Evolutionary conservation across 768 basidiomycete species (phyloP).

Genomic region (Roridomyces roridus): DNA sequence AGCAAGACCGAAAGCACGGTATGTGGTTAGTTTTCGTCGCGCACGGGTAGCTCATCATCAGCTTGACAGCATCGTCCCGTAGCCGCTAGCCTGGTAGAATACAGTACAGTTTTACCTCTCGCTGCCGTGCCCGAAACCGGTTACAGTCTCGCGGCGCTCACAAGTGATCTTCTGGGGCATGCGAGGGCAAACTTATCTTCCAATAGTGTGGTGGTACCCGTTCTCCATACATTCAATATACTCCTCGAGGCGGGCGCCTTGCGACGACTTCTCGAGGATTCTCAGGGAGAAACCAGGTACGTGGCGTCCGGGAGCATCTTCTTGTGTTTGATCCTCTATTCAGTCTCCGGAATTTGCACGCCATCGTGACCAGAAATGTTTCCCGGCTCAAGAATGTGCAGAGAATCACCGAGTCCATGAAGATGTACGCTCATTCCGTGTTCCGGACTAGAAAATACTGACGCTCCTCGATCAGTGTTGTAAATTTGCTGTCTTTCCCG

Average conservation of each 20-base stretch:
- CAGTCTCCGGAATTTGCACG: slow-evolving; percentile 62
- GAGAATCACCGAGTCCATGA: slow-evolving; percentile 82
- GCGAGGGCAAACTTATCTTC: slow-evolving; percentile 58
- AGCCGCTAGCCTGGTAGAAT: slow-evolving; percentile 63
- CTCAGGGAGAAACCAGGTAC: slow-evolving; percentile 60
- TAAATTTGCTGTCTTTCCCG: slow-evolving; percentile 65
- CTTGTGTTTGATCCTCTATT: neutral
- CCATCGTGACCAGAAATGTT: slow-evolving; percentile 66
- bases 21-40: slow-evolving; percentile 34
- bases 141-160: slow-evolving; percentile 59
- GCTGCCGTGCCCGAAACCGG: slow-evolving; percentile 24
- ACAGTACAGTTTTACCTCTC: slow-evolving; percentile 59
- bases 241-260: slow-evolving; percentile 75
- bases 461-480: slow-evolving; percentile 52
- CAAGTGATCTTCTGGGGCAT: slow-evolving; percentile 61
- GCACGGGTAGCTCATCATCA: slow-evolving; percentile 22
- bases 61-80: slow-evolving; percentile 69
- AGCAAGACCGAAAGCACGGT: slow-evolving; percentile 89
- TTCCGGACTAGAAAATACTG: neutral
- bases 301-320: slow-evolving; percentile 20
- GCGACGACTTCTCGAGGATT: slow-evolving; percentile 49
- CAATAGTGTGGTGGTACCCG: slow-evolving; percentile 83
- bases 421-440: slow-evolving; percentile 60
- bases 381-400: slow-evolving; percentile 81
- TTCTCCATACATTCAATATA: slow-evolving; percentile 75